Base-by-base conservation (phyloP, 257 asterid genomes). In the Leptodermis oblonga region DNA sequence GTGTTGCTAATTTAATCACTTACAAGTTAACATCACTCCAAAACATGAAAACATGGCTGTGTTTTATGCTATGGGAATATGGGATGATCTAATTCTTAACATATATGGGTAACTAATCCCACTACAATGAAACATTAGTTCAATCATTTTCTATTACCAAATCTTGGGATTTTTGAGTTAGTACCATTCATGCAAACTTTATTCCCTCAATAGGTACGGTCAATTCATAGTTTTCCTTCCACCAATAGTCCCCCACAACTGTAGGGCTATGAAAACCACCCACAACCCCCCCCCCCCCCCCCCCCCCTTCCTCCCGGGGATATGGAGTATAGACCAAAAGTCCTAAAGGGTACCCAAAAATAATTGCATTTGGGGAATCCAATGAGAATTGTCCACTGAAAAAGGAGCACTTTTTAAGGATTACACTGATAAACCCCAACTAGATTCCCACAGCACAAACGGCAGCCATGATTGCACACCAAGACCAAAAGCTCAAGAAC, bases 351-450 rank as follows among this genome's bases (percentile, higher is more conserved):
- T 54, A 51, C 66, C 46, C 56, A 36, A 62, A 70, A 63, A 70
- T 69, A 63, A 75, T 75, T 63, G 75, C 75, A 45, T 15, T 17
- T 34, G 9, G 59, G 72, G 79, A 54, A 75, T 70, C 79, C 79
- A 42, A 70, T 70, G 68, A 53, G 45, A 75, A 74, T n/a, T 37
- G 69, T 52, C 70, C 56, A 62, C 65, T 25, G 34, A 58, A 13
- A 23, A 39, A 18, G 6, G 2, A 60, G 20, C 51, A 26, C 17
- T 23, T 49, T 60, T 15, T 14, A 2, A 37, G 10, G 43, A 65
- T 11, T 13, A 31, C 60, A 58, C 60, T 9, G 58, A 51, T 33
- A 30, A 48, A 36, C 14, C 64, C 65, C 54, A 36, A 36, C 2
- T 18, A 42, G 5, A 39, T 8, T 31, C 51, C 37, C 30, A 51